phyloP scores from a whole-genome alignment of 495 filamentous ascomycete genomes.

The Penicillium waksmanii region DNA sequence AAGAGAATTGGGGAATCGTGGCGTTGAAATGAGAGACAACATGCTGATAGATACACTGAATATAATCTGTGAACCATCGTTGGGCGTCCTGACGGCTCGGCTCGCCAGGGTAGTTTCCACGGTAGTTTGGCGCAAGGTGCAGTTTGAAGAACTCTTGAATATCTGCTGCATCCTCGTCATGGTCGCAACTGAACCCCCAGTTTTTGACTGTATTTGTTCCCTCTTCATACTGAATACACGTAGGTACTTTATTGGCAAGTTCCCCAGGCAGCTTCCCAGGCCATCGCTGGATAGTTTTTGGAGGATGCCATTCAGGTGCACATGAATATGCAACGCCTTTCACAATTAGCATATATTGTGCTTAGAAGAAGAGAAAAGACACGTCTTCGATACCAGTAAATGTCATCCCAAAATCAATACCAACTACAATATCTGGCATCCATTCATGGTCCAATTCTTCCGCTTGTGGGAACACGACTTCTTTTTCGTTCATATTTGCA shows the following conservation, averaged over 20 bases:
- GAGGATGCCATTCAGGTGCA: slow-evolving; percentile 46
- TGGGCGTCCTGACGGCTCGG: slow-evolving; percentile 52
- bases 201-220: slow-evolving; percentile 42
- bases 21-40: slow-evolving; percentile 51
- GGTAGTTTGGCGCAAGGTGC: slow-evolving; percentile 53
- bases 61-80: slow-evolving; percentile 58
- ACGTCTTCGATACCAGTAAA: slow-evolving; percentile 49
- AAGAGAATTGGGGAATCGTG: slow-evolving; percentile 48
- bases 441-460: slow-evolving; percentile 8
- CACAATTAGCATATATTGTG: slow-evolving; percentile 2
- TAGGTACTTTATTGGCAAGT: slow-evolving; percentile 64
- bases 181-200: slow-evolving; percentile 63
- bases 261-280: slow-evolving; percentile 55
- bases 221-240: slow-evolving; percentile 54
- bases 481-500: slow-evolving; percentile 26
- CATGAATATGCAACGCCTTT: slow-evolving; percentile 60
- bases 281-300: slow-evolving; percentile 63
- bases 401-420: slow-evolving; percentile 66
- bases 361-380: neutral
- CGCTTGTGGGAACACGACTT: slow-evolving; percentile 17
- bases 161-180: slow-evolving; percentile 41
- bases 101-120: slow-evolving; percentile 34
- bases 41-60: slow-evolving; percentile 58
- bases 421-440: slow-evolving; percentile 58
- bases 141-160: slow-evolving; percentile 65